phyloP scores from a whole-genome alignment of 2,329 filamentous ascomycete species.

The Xylaria sp. region DNA sequence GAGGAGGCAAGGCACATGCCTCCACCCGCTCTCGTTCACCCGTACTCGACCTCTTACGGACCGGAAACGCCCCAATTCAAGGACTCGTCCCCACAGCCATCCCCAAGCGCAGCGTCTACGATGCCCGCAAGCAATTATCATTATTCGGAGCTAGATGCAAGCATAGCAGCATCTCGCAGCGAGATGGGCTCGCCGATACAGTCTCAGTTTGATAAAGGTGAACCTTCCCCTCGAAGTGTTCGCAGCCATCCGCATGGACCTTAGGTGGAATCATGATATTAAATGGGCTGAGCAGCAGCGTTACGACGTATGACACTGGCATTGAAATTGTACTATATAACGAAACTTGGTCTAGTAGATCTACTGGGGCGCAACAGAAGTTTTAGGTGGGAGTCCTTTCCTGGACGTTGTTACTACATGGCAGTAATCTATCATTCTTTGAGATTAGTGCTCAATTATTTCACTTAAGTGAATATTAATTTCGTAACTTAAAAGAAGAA shows the following conservation, averaged over 20 bases:
- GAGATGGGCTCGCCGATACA: not conserved
- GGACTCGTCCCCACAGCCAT: not conserved
- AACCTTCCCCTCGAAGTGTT: not conserved
- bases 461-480: no score
- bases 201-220: not conserved
- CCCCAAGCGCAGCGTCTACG: not conserved
- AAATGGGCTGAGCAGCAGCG: no score
- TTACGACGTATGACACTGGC: not conserved
- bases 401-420: no score
- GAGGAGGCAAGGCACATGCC: not conserved
- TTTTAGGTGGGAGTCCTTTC: no score
- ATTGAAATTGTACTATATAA: not conserved
- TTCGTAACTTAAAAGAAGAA: no score
- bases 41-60: not conserved
- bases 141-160: not conserved
- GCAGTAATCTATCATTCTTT: no score
- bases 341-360: no score
- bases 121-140: not conserved
- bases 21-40: not conserved
- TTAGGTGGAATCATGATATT: not conserved
- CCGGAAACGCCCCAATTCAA: not conserved
- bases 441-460: no score
- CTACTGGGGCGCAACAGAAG: no score
- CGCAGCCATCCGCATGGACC: not conserved
- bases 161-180: not conserved